These are phyloP conservation scores for Wickerhamomyces ciferrii DNA, from an alignment of 805 yeast species.

Conservation along the genomic window DNA sequence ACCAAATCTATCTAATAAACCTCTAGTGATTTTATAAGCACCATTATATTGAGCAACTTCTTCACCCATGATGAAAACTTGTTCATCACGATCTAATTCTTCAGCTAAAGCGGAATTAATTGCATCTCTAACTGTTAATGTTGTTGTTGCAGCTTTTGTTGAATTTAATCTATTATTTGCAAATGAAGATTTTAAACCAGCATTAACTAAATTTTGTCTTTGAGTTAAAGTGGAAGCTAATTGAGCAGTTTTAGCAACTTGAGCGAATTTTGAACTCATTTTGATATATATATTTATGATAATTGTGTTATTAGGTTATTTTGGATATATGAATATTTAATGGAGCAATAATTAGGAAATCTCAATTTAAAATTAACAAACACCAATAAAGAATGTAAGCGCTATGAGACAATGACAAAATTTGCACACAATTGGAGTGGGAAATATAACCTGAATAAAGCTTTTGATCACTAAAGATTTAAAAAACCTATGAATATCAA, in stretches of 20 bases:
- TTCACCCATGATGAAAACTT: constrained; percentile 95
- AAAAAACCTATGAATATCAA: no score
- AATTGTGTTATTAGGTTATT: no score
- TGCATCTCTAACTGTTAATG: constrained; percentile 95
- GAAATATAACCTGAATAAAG: no score
- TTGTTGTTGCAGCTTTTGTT: not conserved
- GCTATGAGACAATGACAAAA: no score
- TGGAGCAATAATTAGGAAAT: no score
- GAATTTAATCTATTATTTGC: not conserved
- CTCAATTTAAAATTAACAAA: no score
- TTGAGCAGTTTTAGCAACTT: constrained; percentile 2
- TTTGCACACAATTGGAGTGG: no score
- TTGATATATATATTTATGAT: not conserved
- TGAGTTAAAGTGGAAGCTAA: constrained; percentile 8
- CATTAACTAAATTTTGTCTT: constrained; percentile 50
- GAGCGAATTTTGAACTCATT: constrained; percentile 1
- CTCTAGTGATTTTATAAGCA: constrained; percentile 96
- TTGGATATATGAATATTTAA: not conserved
- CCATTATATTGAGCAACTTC: constrained; percentile 99
- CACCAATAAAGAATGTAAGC: no score
- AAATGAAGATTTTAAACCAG: constrained; percentile 32
- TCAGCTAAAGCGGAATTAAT: constrained; percentile 92
- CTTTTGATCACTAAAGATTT: no score
- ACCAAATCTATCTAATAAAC: constrained; percentile 84
- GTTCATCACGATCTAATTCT: constrained; percentile 93